Percentiles rank a stretch among this genome's conserved stretches.
These are phyloP conservation scores for Ascomycota sp. DNA, from an alignment of 2,329 filamentous ascomycete genomes.

Conservation along the genomic window DNA sequence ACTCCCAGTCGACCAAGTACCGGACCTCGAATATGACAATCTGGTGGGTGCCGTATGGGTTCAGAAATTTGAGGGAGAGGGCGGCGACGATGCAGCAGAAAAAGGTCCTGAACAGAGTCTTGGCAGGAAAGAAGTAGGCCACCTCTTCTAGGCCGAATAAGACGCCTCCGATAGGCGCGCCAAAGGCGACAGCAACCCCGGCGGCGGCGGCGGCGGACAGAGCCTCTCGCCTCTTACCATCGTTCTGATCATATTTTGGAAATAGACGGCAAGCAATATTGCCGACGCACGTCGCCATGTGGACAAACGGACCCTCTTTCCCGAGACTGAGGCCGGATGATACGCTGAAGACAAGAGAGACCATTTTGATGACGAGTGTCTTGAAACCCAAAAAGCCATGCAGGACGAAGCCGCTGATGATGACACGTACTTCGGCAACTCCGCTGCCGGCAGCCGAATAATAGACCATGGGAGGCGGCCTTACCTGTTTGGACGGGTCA, in stretches of 20 bases:
- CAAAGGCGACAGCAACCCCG: conserved; percentile 84
- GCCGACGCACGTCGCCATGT: conserved; percentile 83
- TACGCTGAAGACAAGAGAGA: conserved; percentile 67
- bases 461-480: conserved; percentile 66
- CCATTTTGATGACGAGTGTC: conserved; percentile 66
- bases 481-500: conserved; percentile 13
- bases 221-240: conserved; percentile 80
- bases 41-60: conserved; percentile 88
- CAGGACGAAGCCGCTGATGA: conserved; percentile 89
- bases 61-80: conserved; percentile 76
- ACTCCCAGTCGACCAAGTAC: conserved; percentile 76
- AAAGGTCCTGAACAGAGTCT: conserved; percentile 91
- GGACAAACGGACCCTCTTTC: conserved; percentile 91
- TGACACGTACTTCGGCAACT: conserved; percentile 91
- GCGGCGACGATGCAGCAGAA: conserved; percentile 93
- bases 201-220: conserved; percentile 82
- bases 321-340: conserved; percentile 82
- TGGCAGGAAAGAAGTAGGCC: conserved; percentile 89
- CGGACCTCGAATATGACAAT: conserved; percentile 92
- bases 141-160: conserved; percentile 90
- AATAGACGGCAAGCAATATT: conserved; percentile 93
- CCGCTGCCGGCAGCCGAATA: conserved; percentile 91
- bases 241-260: conserved; percentile 77
- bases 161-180: conserved; percentile 67
- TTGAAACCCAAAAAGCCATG: conserved; percentile 84